A percentile compares a stretch with the other conserved stretches of the same genome.
These are phyloP conservation scores for Bimuria novae-zelandiae DNA, from an alignment of 2,329 filamentous ascomycete species.

Conservation along the genomic window DNA sequence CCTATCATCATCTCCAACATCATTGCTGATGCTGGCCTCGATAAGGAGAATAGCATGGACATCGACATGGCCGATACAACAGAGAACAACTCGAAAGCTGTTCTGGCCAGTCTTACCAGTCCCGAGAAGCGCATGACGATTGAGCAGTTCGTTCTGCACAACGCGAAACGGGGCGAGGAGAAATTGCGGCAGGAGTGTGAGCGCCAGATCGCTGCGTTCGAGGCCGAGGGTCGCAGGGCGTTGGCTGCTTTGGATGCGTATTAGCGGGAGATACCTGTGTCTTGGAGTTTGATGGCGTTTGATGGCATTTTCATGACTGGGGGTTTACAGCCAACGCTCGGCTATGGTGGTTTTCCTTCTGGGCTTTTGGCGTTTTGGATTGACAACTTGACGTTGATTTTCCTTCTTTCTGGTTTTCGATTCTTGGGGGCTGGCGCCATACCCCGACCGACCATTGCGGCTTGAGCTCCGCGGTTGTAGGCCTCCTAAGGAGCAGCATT, in stretches of 20 bases:
- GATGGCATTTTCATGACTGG: constrained; percentile 9
- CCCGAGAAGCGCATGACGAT: constrained; percentile 89
- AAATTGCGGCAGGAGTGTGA: constrained; percentile 82
- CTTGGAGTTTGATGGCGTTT: constrained; percentile 13
- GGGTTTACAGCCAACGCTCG: constrained; percentile 15
- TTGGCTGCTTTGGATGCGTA: constrained; percentile 72
- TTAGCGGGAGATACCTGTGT: not conserved
- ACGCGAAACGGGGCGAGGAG: constrained; percentile 79
- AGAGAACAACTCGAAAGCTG: constrained; percentile 52
- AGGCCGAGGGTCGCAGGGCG: constrained; percentile 78
- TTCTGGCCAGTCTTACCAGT: constrained; percentile 67
- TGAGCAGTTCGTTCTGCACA: constrained; percentile 87
- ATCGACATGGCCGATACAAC: constrained; percentile 19
- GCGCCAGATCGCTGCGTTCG: constrained; percentile 78
- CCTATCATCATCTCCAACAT: constrained; percentile 53
- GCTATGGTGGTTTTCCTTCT: too few relatives aligned
- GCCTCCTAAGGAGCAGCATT: constrained; percentile 23
- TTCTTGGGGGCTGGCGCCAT: constrained; percentile 9
- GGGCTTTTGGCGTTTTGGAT: constrained; percentile 3
- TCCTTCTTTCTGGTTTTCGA: not conserved
- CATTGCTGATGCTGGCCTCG: constrained; percentile 36
- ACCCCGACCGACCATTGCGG: constrained; percentile 13
- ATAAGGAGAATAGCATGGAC: constrained; percentile 30
- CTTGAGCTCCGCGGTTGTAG: constrained; percentile 29
- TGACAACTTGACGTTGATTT: not conserved